A percentile compares a stretch with the other conserved stretches of the same genome.
Evolutionary conservation across 768 basidiomycete species (phyloP).

Genomic region (Amyloporia xantha): DNA sequence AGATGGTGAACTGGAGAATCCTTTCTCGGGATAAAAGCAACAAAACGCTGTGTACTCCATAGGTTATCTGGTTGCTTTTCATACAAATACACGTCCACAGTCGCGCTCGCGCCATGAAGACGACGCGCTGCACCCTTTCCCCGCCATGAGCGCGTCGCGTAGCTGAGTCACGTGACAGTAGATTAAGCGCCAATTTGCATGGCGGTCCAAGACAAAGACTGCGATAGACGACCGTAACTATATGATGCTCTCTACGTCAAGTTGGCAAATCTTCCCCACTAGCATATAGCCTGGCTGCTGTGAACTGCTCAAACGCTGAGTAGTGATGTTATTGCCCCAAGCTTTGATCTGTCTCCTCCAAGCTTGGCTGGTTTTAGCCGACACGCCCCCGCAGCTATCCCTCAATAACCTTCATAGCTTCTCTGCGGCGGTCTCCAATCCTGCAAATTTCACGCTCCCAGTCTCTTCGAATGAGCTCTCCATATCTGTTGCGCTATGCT

Average conservation of each 20-base stretch:
- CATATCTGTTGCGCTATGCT: conserved; percentile 30
- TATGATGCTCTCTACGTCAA: too few species aligned
- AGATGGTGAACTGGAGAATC: too few species aligned
- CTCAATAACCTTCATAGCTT: conserved; percentile 13
- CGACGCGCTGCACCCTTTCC: too few species aligned
- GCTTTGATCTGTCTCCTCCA: conserved; percentile 16
- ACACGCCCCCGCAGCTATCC: conserved; percentile 13
- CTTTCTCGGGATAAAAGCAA: too few species aligned
- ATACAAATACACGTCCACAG: too few species aligned
- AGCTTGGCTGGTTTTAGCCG: conserved; percentile 10
- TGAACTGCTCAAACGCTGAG: too few species aligned
- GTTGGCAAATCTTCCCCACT: too few species aligned
- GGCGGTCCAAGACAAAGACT: background rate
- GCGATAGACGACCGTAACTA: too few species aligned
- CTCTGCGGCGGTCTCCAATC: conserved; percentile 9
- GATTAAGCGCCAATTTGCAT: background rate
- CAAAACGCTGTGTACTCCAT: too few species aligned
- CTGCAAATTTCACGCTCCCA: conserved; percentile 24
- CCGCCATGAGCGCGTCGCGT: background rate
- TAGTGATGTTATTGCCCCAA: conserved; percentile 14
- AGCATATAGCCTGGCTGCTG: too few species aligned
- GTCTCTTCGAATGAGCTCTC: conserved; percentile 18
- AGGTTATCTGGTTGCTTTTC: too few species aligned
- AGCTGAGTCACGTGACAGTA: background rate
- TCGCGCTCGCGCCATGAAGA: too few species aligned